Base-by-base conservation (phyloP, 306 rosid genomes). In the Begonia loranthoides region DNA sequence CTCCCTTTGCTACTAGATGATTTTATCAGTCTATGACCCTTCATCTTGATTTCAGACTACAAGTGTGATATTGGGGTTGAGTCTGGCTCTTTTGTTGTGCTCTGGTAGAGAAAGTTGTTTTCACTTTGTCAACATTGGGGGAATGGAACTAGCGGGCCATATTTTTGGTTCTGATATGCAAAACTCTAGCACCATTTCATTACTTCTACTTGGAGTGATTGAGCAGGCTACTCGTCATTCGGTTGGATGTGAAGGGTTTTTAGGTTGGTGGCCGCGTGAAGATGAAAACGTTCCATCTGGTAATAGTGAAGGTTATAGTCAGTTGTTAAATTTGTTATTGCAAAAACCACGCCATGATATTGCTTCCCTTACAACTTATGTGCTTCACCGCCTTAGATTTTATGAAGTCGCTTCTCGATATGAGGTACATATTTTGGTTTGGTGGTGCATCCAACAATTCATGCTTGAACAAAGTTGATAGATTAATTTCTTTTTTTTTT, bases 191-290 rank as follows among this genome's bases (percentile, higher is more conserved):
- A 67, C 95, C 50, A 58, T 66, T 24, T 76, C 71, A 34, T 79
- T 90, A 28, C 79, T 86, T 68, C 81, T 86, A 62, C 88, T 90
- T 43, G 94, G 92, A 46, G 92, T 80, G 64, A 66, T 90, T 67
- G 96, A 90, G 75, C 90, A 70, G 71, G 94, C 93, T 63, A 83
- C 88, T 54, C 76, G 79, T 59, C 66, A 78, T 73, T 83, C 94
- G 11, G 78, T 80, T 71, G 99, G 99, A 39, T 90, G 99, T 59
- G 99, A 86, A 73, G 88, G 88, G 38, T 83, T 86, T 70, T 73
- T 90, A 70, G 96, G 99, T 63, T 86, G 96, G 99, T 86, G 94
- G 94, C 94, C 95, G 51, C 88, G 84, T 53, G 96, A 86, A 63
- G 95, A 80, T 58, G 93, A 79, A 68, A 80, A 62, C 57, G 66